Evolutionary conservation across 495 filamentous ascomycete genomes (phyloP), one percentile per base, ranked within the genome.

Genomic region (Xylaria venustula): DNA sequence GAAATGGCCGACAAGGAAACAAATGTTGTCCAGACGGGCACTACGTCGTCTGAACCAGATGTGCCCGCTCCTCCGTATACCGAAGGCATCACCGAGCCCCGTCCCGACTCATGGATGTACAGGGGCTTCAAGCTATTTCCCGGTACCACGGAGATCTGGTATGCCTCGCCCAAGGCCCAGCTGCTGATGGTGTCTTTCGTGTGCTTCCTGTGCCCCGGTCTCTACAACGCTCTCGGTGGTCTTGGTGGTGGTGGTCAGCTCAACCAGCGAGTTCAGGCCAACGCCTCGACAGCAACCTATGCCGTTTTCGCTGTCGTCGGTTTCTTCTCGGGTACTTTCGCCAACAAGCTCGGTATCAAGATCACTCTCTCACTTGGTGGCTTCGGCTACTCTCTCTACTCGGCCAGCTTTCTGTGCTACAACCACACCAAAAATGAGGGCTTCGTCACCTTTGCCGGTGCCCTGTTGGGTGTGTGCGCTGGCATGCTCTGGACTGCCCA

Each of bases 401-500:
- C 89, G 9, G 85, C 88, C 46, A 86, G 85, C 49, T 89, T 93
- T 64, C 80, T 97, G 28, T 85, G 80, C 63, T 97, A 92, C 77
- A 93, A 89, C 71, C 90, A 95, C 73, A 91, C 83, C 52, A 58
- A 81, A 20, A 94, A 93, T 72, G 77, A 76, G 40, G 90, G 88
- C 12, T 87, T 95, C 66, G 89, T 90, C 60, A 86, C 91, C 58
- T 91, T 91, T 59, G 85, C 88, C 45, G 90, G 90, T 55, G 87
- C 86, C 15, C 79, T 89, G 23, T 81, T 91, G 41, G 87, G 87
- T 78, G 75, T 90, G 48, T 96, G 91, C 75, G 92, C 90, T 26
- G 92, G 90, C 68, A 73, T 96, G 37, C 79, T 97, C 30, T 97
- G 92, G 93, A 90, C 87, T 59, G 93, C 91, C 0, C 93, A 97